These are phyloP conservation scores for Pyrus hybrid DNA, from an alignment of 331 rosid species.

Conservation along the genomic window DNA sequence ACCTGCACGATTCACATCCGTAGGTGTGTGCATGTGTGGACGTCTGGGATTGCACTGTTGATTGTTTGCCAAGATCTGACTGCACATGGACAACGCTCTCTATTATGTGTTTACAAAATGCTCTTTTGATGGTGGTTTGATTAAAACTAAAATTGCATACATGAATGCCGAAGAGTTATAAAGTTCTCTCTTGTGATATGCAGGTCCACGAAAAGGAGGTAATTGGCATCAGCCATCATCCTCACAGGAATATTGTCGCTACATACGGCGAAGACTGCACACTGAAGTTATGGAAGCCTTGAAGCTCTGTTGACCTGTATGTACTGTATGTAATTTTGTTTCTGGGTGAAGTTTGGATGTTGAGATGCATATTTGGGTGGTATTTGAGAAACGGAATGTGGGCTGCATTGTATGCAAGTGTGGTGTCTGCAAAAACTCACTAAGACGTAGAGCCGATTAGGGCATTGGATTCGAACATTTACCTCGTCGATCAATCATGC, in stretches of 20 bases:
- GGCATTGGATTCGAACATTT: not conserved
- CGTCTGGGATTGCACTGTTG: not conserved
- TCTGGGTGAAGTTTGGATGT: not conserved
- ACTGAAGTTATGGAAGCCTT: slow-evolving; percentile 95
- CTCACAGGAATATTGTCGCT: slow-evolving; percentile 92
- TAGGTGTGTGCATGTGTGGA: not conserved
- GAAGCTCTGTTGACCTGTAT: slow-evolving; percentile 11
- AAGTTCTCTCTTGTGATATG: not conserved
- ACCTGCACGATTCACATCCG: not conserved
- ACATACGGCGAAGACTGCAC: slow-evolving; percentile 85
- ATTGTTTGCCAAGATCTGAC: not conserved
- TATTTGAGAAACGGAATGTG: not conserved
- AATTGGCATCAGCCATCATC: slow-evolving; percentile 88
- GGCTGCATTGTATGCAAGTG: not conserved
- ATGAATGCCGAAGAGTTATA: not conserved
- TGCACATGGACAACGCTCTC: not conserved
- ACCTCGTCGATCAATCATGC: not conserved
- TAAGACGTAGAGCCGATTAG: not conserved
- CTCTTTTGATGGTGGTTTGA: not conserved
- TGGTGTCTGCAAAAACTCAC: not conserved
- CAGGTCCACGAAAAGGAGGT: slow-evolving; percentile 97
- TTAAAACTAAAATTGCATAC: not conserved
- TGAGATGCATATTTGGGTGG: not conserved
- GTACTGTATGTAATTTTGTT: not conserved
- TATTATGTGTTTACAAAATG: not conserved